Conservation (phyloP, 768 basidiomycete genomes). For the Lepiota subincarnata region DNA sequence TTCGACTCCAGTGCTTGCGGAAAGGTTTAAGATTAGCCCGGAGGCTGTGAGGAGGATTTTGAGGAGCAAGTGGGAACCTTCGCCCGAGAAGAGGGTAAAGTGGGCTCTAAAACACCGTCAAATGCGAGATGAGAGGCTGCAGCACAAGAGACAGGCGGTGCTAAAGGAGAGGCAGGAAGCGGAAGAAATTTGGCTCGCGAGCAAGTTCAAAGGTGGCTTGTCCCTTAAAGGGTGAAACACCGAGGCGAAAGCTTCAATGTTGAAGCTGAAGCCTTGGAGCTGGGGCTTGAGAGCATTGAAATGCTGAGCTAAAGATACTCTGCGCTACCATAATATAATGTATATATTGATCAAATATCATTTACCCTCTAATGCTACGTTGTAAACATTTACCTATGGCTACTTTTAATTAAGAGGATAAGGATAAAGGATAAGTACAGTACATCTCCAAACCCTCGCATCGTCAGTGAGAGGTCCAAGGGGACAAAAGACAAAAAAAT, state of each 20-base stretch:
- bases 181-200: background rate
- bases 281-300: background rate
- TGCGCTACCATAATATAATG: background rate
- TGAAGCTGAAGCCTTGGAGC: background rate
- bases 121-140: slow-evolving; percentile 34
- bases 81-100: slow-evolving; percentile 45
- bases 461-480: background rate
- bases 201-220: slow-evolving; percentile 4
- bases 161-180: slow-evolving; percentile 36
- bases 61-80: slow-evolving; percentile 69
- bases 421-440: slow-evolving; percentile 11
- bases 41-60: slow-evolving; percentile 80
- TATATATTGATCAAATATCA: background rate
- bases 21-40: slow-evolving; percentile 72
- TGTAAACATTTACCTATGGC: background rate
- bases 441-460: background rate
- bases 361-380: background rate
- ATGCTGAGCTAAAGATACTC: background rate
- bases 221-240: background rate
- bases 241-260: background rate
- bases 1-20: slow-evolving; percentile 64
- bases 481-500: background rate
- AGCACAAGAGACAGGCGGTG: slow-evolving; percentile 26
- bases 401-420: slow-evolving; percentile 7
- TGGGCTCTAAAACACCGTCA: slow-evolving; percentile 49